phyloP scores from a whole-genome alignment of 2,329 filamentous ascomycete species.

The Fusarium buharicum region DNA sequence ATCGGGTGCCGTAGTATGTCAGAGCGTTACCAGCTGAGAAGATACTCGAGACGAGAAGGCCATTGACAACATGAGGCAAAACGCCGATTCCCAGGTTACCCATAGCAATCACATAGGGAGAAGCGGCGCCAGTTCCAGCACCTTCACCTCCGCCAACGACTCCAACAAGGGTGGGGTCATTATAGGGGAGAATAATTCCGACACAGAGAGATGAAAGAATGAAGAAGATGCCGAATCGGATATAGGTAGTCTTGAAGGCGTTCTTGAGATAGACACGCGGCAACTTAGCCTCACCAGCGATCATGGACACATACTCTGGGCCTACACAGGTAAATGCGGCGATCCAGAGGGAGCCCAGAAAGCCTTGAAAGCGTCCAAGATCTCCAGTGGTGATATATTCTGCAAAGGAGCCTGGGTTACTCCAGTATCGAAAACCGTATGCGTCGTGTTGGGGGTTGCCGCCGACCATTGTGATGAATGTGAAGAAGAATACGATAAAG shows the following conservation, averaged over 20 bases:
- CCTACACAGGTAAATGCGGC: slow-evolving; percentile 6
- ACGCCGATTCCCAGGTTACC: slow-evolving; percentile 9
- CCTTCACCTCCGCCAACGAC: neutral
- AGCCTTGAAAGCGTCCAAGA: slow-evolving; percentile 2
- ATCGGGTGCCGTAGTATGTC: slow-evolving; percentile 8
- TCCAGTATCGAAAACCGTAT: slow-evolving; percentile 9
- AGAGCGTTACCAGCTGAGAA: slow-evolving; percentile 8
- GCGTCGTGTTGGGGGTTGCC: slow-evolving; percentile 6
- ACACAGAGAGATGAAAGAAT: neutral
- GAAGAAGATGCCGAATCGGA: slow-evolving; percentile 11
- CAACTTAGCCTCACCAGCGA: slow-evolving; percentile 5
- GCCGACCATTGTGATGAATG: slow-evolving; percentile 17
- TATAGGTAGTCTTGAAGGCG: slow-evolving; percentile 6
- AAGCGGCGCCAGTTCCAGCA: slow-evolving; percentile 6
- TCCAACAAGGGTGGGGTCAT: neutral
- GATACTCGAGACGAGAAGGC: slow-evolving; percentile 7
- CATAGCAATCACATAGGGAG: slow-evolving; percentile 14
- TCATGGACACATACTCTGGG: slow-evolving; percentile 10
- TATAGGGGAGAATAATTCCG: slow-evolving; percentile 3
- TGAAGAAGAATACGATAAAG: slow-evolving; percentile 11
- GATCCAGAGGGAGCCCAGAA: neutral
- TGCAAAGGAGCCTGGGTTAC: slow-evolving; percentile 2
- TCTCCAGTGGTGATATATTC: slow-evolving; percentile 4
- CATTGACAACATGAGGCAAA: slow-evolving; percentile 7
- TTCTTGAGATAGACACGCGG: slow-evolving; percentile 7